These are phyloP conservation scores for Penicillium canariense DNA, from an alignment of 495 filamentous ascomycete genomes.

Conservation along the genomic window DNA sequence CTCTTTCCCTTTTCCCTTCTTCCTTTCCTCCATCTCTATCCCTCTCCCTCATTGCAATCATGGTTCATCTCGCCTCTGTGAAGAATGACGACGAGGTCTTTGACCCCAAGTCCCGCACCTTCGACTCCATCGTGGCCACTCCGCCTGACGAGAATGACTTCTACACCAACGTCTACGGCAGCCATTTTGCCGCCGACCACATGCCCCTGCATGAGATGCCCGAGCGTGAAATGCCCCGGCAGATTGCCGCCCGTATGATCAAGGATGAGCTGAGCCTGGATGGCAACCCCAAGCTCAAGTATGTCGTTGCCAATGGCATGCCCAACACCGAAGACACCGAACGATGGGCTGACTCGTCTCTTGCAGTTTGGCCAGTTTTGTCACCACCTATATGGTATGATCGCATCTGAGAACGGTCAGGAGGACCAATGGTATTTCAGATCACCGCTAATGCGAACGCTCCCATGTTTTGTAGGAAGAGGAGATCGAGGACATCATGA, in stretches of 20 bases:
- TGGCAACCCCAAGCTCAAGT: conserved; percentile 87
- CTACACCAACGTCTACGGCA: conserved; percentile 81
- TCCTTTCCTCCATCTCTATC: background rate
- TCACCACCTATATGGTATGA: conserved; percentile 30
- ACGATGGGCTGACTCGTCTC: conserved; percentile 1
- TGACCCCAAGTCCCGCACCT: conserved; percentile 17
- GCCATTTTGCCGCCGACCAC: conserved; percentile 71
- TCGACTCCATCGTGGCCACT: conserved; percentile 31
- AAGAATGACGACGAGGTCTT: conserved; percentile 33
- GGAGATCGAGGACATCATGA: conserved; percentile 88
- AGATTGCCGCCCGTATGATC: conserved; percentile 93
- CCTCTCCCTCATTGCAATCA: conserved; percentile 12
- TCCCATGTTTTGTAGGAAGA: conserved; percentile 57
- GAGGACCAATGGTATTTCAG: background rate
- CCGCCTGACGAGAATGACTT: conserved; percentile 52
- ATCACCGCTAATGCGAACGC: background rate
- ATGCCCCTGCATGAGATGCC: conserved; percentile 84
- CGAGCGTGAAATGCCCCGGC: conserved; percentile 82
- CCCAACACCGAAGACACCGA: background rate
- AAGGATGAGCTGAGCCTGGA: conserved; percentile 89
- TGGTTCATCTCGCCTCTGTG: conserved; percentile 41
- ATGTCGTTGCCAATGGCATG: conserved; percentile 58
- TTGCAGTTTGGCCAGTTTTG: conserved; percentile 26
- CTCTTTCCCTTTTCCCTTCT: background rate
- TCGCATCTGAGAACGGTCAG: background rate